Base-by-base conservation (phyloP, 805 yeast species). In the Sugiyamaella smithiae region DNA sequence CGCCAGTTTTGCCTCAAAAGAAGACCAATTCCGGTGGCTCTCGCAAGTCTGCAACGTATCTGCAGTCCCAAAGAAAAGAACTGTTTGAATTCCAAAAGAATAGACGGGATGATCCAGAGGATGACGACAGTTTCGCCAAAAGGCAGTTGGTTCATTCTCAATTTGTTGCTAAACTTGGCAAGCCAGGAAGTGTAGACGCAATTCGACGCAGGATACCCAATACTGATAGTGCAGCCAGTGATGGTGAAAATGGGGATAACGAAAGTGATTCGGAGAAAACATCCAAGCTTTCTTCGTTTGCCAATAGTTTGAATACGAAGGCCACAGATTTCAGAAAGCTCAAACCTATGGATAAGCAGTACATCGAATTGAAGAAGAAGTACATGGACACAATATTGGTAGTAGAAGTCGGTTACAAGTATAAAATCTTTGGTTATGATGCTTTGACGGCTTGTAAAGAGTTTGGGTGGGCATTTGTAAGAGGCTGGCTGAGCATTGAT, bases 331-430 rank as follows among this genome's bases (percentile, higher is more conserved):
- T 11, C 12, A n/a, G 42, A 1, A 70, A 70, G 49, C 66, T 83
- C 40, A 85, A 96, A 0, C 97, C 97, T 0, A 66, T 90, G 31
- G 97, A 89, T 56, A 77, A 75, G 52, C 97, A 90, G 65, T 81
- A 82, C 51, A 69, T 81, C 24, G 83, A 81, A 2, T 67, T 93
- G 45, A 89, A 89, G 60, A 56, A 65, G 4, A 58, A 66, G 1
- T 69, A 91, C 61, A 61, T 61, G 45, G 96, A 88, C 56, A 86
- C 86, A 45, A 57, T 93, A 1, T 69, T 93, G 6, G 82, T 93
- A 0, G 74, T 91, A 22, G 93, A 93, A 63, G 95, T 87, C 2
- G 99, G 99, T 0, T 93, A 91, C 68, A 89, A 88, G 65, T 93
- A 81, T 68, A 87, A 86, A 60, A 82, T 90, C 52, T 88, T 80